phyloP scores from a whole-genome alignment of 139 green algal genomes.

The Micromonas commoda region DNA sequence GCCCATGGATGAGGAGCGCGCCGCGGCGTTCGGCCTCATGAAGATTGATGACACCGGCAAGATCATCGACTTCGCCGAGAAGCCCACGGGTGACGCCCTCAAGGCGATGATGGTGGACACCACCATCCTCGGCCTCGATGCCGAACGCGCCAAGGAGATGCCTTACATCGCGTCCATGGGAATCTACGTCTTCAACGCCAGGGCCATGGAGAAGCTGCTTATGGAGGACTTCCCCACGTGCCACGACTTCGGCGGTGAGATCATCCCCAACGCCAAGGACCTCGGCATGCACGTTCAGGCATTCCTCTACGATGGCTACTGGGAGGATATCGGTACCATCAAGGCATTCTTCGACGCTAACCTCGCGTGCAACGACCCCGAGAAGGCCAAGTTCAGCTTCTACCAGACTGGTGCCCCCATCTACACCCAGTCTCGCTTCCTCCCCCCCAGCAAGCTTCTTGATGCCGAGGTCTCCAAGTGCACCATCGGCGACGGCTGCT shows the following conservation, averaged over 20 bases:
- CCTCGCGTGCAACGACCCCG: conserved; percentile 53
- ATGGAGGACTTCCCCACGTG: conserved; percentile 53
- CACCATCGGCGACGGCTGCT: conserved; percentile 60
- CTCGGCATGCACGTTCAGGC: conserved; percentile 67
- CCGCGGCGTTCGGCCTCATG: conserved; percentile 93
- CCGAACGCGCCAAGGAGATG: conserved; percentile 66
- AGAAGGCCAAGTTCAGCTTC: conserved; percentile 43
- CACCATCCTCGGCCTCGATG: conserved; percentile 82
- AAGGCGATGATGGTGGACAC: conserved; percentile 94
- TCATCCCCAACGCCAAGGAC: conserved; percentile 75
- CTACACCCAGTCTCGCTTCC: conserved; percentile 74
- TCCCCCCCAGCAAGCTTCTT: conserved; percentile 71
- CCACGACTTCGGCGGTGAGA: conserved; percentile 77
- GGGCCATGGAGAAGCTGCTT: conserved; percentile 54
- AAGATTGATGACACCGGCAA: conserved; percentile 88
- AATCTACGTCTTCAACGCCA: conserved; percentile 76
- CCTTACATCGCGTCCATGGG: conserved; percentile 99
- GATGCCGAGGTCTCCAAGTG: conserved; percentile 51
- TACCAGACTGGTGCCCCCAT: conserved; percentile 69
- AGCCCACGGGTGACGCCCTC: conserved; percentile 87
- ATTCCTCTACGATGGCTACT: conserved; percentile 78
- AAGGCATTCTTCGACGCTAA: conserved; percentile 96
- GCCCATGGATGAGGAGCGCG: conserved; percentile 81
- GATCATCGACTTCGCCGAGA: conserved; percentile 95
- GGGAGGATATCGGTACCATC: conserved; percentile 92